Evolutionary conservation across 345 rosid species (phyloP).

Genomic region (Populus simonii): DNA sequence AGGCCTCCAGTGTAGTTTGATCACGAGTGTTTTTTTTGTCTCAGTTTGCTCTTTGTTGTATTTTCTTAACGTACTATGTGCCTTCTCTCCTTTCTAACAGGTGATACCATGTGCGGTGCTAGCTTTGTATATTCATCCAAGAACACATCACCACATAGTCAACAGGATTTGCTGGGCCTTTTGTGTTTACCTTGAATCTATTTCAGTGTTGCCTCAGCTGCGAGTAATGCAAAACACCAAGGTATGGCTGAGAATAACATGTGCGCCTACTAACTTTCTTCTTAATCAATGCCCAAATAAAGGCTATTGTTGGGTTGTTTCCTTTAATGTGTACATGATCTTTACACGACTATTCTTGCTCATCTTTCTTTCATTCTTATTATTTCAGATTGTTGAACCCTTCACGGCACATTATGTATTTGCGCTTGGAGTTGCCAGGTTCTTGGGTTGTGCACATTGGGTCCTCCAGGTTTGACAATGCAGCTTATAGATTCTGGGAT

Average conservation of each 20-base stretch:
- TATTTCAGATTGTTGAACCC: slow-evolving; percentile 31
- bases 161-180: slow-evolving; percentile 32
- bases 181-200: slow-evolving; percentile 33
- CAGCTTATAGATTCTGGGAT: not conserved
- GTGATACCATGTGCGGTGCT: slow-evolving; percentile 26
- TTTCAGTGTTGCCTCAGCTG: slow-evolving; percentile 32
- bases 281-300: not conserved
- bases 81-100: slow-evolving; percentile 9
- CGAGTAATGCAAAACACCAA: slow-evolving; percentile 33
- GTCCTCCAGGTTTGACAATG: slow-evolving; percentile 24
- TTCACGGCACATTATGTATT: slow-evolving; percentile 36
- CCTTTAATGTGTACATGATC: not conserved
- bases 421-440: slow-evolving; percentile 32
- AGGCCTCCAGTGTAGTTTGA: not conserved
- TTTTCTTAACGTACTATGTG: not conserved
- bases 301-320: not conserved
- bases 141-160: slow-evolving; percentile 17
- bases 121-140: slow-evolving; percentile 25
- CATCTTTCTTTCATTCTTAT: not conserved
- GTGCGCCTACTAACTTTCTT: not conserved
- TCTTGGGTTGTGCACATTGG: slow-evolving; percentile 33
- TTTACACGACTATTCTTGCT: not conserved
- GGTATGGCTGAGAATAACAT: slow-evolving; percentile 6
- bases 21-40: not conserved
- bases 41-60: too few relatives aligned